Evolutionary conservation across 2,329 filamentous ascomycete genomes (phyloP), one percentile per base, ranked within the genome.

Genomic region (Trichoderma sp.): DNA sequence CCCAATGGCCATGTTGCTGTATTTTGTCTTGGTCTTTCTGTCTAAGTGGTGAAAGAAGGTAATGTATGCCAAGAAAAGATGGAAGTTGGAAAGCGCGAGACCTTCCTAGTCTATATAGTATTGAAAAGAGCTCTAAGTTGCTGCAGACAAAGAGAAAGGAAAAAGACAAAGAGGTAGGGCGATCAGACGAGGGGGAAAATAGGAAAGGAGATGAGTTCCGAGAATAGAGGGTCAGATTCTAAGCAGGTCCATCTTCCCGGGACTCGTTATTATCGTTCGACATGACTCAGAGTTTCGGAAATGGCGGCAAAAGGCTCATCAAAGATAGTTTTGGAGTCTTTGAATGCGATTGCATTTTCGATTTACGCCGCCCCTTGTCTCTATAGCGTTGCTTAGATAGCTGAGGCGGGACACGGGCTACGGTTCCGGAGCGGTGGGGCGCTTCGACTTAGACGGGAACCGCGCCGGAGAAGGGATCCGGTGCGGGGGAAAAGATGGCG

Each of bases 31-130:
- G 19, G 11, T 65, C 33, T 33, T 65, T 52, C 43, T 35, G 24
- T 27, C 47, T 33, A 27, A 29, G 19, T 21, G 16, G 37, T 33
- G 5, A 24, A 43, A 37, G 60, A 49, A 14, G 35, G 21, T 21
- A 27, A 19, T 16, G 19, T 40, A 65, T 56, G 49, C 35, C 49
- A 43, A 56, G 52, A 43, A 31, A 55, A 47, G 27, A 49, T 58
- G 63, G 27, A 57, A 49, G 53, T 24, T 37, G 53, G 24, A 58
- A 66, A 47, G 52, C 63, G 40, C 53, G 63, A 58, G 53, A 58
- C 16, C 53, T 66, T 13, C 53, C 16, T 49, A 33, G 63, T 66
- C 63, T 66, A 66, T 66, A 66, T 66, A 66, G 53, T 66, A 21
- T 21, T 29, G 52, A 27, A 27, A 14, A 27, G 27, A 49, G 27